Percentiles rank a stretch among this genome's conserved stretches.
These are phyloP conservation scores for Galeopsis tetrahit DNA, from an alignment of 257 asterid genomes.

Conservation along the genomic window DNA sequence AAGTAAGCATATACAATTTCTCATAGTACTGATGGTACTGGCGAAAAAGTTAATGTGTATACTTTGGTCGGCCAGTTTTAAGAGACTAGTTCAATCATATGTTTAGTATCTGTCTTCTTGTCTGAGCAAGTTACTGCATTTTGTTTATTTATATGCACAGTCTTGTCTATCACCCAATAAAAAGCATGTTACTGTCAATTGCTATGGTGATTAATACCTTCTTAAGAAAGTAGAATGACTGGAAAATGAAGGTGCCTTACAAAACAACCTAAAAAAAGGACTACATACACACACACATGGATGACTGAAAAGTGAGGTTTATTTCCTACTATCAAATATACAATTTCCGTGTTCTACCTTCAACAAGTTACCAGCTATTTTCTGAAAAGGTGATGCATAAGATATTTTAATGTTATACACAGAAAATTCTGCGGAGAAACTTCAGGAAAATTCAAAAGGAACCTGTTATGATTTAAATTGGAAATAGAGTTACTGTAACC, in stretches of 20 bases:
- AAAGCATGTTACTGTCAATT: constrained; percentile 9
- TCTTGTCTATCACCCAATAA: constrained; percentile 8
- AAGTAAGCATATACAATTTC: not conserved
- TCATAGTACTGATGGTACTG: not conserved
- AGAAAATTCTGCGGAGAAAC: not conserved
- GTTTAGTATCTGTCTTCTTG: constrained; percentile 10
- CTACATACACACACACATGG: no score
- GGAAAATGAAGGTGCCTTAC: not conserved
- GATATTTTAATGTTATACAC: not conserved
- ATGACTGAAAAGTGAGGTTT: no score
- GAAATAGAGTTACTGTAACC: no score
- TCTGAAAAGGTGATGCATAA: no score
- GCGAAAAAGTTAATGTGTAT: constrained; percentile 1
- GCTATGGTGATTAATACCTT: not conserved
- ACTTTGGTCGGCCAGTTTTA: constrained; percentile 11
- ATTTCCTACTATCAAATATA: no score
- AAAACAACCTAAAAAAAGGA: not conserved
- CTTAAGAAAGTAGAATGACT: not conserved
- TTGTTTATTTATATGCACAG: not conserved
- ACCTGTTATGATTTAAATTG: not conserved
- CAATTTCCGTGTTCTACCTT: no score
- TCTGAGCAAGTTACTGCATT: not conserved
- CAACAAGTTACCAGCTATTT: no score
- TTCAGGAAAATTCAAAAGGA: not conserved
- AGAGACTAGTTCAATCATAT: constrained; percentile 12